Evolutionary conservation across 2,329 filamentous ascomycete genomes (phyloP).

Genomic region (Magnaporthiopsis poae): DNA sequence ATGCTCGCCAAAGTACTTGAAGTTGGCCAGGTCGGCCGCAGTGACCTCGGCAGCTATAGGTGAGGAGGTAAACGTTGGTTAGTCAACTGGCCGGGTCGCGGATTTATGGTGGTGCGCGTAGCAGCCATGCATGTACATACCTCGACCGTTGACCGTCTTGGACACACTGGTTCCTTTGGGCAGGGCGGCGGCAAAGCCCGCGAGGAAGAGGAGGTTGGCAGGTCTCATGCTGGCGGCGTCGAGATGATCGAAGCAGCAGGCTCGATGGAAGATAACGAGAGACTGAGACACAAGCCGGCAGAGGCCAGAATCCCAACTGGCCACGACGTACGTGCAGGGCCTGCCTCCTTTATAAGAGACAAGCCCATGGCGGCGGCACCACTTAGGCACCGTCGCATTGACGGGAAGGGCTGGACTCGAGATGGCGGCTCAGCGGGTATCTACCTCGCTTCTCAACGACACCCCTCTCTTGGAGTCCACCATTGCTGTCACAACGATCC

Average conservation of each 20-base stretch:
- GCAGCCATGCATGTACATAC: neutral
- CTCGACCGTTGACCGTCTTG: conserved; percentile 4
- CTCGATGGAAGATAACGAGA: neutral
- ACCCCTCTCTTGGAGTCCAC: too few species aligned
- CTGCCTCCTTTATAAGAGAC: neutral
- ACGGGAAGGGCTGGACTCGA: neutral
- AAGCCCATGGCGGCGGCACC: neutral
- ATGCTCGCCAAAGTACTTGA: conserved; percentile 43
- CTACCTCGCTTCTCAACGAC: neutral
- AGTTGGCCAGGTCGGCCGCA: conserved; percentile 24
- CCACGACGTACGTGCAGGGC: neutral
- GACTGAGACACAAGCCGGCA: neutral
- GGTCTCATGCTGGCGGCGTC: conserved; percentile 2
- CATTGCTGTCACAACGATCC: neutral
- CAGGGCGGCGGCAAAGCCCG: conserved; percentile 1
- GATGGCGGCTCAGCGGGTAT: neutral
- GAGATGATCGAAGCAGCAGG: neutral
- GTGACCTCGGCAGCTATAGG: conserved; percentile 17
- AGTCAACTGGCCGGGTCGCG: neutral
- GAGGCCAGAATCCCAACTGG: neutral
- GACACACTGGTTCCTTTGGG: neutral
- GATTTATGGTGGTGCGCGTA: neutral
- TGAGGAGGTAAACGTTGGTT: neutral
- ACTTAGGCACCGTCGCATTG: neutral
- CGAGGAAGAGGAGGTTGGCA: neutral